Base-by-base conservation (phyloP, 2,329 filamentous ascomycete species). In the Bisporella sp. region DNA sequence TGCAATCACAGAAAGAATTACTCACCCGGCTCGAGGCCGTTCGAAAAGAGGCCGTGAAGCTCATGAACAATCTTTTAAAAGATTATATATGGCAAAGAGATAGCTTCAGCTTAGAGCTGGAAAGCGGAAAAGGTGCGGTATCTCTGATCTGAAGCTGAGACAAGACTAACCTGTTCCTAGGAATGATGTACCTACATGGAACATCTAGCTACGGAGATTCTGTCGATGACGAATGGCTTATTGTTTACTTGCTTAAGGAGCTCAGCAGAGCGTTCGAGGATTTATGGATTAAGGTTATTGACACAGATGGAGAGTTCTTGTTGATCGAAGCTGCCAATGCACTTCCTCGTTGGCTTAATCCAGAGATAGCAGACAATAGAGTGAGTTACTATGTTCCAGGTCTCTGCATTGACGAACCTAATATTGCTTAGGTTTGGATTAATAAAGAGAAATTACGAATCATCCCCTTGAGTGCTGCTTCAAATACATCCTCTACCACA, bases 71-170 rank as follows among this genome's bases (percentile, higher is more conserved):
- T 3, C 70, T 89, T 6, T 75, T 92, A n/a, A 84, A 81, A 58
- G 84, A 88, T 54, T 96, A 96, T 61, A 95, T 99, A 55, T 99
- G 93, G 93, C 93, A 99, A 66, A 81, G 90, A 9, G 90, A 96
- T 48, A 71, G 75, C 0, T 91, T 99, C 56, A 77, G 75, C n/a
- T 81, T 31, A 64, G 71, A 41, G 74, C 74, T 74, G 61, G 85
- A 74, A 69, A 85, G 69, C 48, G 71, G 73, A 28, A 68, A 73
- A 61, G 81, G 83, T 84, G 65, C 61, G 72, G 41, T 7, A 6
- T 56, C 21, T 42, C 13, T n/a, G 6, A 8, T 9, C 21, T 21
- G 8, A 31, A 21, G n/a, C 9, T 21, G 28, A 39, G 37, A n/a
- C 51, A 31, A 33, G 21, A 31, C 43, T 52, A 31, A 49, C 46